A percentile compares a stretch with the other conserved stretches of the same genome.
Evolutionary conservation across 31 red algal genomes (phyloP).

Genomic region (Endocladia muricata): DNA sequence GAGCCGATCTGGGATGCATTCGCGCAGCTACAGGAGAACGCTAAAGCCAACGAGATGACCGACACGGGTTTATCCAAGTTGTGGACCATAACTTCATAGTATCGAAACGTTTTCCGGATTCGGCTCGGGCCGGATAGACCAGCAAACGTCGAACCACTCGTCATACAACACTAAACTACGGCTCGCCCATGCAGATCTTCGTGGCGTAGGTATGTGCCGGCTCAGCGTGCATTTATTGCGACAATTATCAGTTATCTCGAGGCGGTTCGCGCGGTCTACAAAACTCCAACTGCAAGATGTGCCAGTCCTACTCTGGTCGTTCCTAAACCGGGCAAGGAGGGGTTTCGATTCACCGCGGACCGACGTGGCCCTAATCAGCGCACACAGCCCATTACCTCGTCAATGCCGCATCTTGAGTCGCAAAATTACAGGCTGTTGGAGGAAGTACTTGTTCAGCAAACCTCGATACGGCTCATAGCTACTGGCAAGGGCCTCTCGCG

Average conservation of each 20-base stretch:
- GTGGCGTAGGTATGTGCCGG: neutral
- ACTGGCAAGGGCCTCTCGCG: conserved; percentile 33
- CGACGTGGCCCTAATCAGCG: neutral
- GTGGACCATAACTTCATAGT: neutral
- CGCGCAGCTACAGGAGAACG: neutral
- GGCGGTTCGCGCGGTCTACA: neutral
- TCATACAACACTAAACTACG: neutral
- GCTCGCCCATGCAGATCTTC: neutral
- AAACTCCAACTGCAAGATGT: neutral
- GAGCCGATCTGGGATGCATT: neutral
- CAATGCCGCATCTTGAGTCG: neutral
- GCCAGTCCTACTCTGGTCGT: conserved; percentile 4
- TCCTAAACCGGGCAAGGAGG: conserved; percentile 1
- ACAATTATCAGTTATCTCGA: neutral
- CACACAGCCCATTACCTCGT: neutral
- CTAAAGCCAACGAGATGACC: neutral
- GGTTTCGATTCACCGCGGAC: conserved; percentile 13
- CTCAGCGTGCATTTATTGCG: neutral
- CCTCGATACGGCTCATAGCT: neutral
- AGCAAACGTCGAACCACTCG: conserved; percentile 2
- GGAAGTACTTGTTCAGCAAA: neutral
- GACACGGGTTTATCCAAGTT: neutral
- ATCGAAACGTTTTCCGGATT: conserved; percentile 10
- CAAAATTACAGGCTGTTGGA: neutral
- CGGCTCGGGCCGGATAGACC: neutral